Evolutionary conservation across 225 moss, liverwort and hornwort genomes (phyloP).

Genomic region (Neckera pumila): DNA sequence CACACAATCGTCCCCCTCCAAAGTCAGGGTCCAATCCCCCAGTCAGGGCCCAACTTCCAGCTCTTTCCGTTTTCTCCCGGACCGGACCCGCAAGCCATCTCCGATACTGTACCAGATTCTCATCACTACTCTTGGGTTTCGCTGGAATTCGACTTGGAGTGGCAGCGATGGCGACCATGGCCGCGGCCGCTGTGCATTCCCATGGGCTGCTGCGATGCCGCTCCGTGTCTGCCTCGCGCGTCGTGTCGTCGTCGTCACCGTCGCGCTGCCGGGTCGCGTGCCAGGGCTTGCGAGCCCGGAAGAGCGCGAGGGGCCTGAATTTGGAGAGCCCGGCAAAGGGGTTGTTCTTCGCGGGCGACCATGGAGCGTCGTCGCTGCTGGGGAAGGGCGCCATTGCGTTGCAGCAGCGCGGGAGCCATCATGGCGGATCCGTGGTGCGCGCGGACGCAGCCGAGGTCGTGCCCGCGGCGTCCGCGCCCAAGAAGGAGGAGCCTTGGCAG

Average conservation of each 20-base stretch:
- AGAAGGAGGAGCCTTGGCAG: slow-evolving; percentile 73
- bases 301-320: background rate
- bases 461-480: slow-evolving; percentile 10
- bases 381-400: background rate
- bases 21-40: background rate
- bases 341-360: background rate
- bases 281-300: background rate
- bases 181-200: background rate
- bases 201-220: background rate
- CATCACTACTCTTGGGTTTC: background rate
- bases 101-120: background rate
- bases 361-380: background rate
- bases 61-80: background rate
- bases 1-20: background rate
- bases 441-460: slow-evolving; percentile 27
- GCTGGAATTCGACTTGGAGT: no score
- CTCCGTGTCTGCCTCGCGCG: background rate
- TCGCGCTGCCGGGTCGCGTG: background rate
- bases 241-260: background rate
- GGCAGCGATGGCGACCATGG: slow-evolving; percentile 8
- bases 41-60: background rate
- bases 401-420: background rate
- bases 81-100: background rate
- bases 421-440: slow-evolving; percentile 3
- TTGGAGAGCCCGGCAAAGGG: background rate